Percentiles rank a stretch among this genome's conserved stretches.
These are phyloP conservation scores for Hymenochaete sp. DNA, from an alignment of 1,284 basidiomycete species.

Conservation along the genomic window DNA sequence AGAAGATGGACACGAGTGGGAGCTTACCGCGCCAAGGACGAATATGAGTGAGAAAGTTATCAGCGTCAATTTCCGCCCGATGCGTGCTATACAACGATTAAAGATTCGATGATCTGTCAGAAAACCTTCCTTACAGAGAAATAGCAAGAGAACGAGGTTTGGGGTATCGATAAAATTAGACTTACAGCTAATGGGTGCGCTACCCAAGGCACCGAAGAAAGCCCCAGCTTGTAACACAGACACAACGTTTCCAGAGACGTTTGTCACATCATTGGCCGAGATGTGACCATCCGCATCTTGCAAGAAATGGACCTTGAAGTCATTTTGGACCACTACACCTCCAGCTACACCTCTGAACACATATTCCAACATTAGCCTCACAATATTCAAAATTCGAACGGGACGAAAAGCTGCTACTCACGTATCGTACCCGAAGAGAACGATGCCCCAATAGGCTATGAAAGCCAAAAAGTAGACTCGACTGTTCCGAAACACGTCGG, in stretches of 20 bases:
- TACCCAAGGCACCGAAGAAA: constrained; percentile 69
- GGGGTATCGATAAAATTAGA: no score
- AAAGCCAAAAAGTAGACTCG: no score
- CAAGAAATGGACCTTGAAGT: constrained; percentile 58
- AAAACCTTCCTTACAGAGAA: no score
- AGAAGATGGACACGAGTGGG: constrained; percentile 9
- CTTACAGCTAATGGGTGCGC: constrained; percentile 54
- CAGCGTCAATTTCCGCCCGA: constrained; percentile 51
- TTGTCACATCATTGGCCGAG: constrained; percentile 31
- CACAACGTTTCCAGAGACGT: constrained; percentile 57
- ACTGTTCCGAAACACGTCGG: no score
- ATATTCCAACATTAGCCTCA: no score
- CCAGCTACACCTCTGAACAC: constrained; percentile 44
- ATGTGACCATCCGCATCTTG: constrained; percentile 31
- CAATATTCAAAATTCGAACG: constrained; percentile 16
- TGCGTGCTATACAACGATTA: constrained; percentile 31
- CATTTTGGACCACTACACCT: constrained; percentile 53
- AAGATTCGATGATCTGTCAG: not conserved
- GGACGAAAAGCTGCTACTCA: constrained; percentile 25
- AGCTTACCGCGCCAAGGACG: constrained; percentile 53
- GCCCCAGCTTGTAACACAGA: constrained; percentile 74
- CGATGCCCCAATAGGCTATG: constrained; percentile 69
- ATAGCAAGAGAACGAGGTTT: no score
- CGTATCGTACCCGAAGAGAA: constrained; percentile 73
- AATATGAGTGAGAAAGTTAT: constrained; percentile 55